Base-by-base conservation (phyloP, 176 grass and related monocot genomes). In the Bolboschoenus planiculmis region DNA sequence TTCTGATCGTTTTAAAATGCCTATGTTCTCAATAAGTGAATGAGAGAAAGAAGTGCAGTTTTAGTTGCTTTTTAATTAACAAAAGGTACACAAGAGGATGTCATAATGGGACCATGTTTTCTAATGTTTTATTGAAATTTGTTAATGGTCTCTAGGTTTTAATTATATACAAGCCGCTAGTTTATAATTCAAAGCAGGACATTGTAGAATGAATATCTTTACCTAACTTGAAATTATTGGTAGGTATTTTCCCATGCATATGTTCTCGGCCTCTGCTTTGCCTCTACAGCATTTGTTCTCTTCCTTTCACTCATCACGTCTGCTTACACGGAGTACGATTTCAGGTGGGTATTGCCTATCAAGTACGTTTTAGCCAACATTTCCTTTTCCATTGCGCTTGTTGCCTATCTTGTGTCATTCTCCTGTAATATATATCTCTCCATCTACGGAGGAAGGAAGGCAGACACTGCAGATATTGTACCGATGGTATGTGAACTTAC, bases 281-380 rank as follows among this genome's bases (percentile, higher is more conserved):
- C 86, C 14, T 34, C 86, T 4, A 68, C 71, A 0, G 51, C 86
- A 13, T 21, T 87, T 21, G 81, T 87, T 10, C 71, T 78, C 9
- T 87, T 87, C 57, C 35, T 87, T 50, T 87, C 86, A n/a, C 30
- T 87, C 15, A 2, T 83, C 31, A 87, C 56, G 58, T 78, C 70
- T 33, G 33, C 80, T 26, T 87, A 87, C 86, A 84, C 66, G 26
- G 68, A 83, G 81, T n/a, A 21, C 4, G 71, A 87, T 53, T 87
- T 87, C 58, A 64, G 81, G 26, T 56, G 56, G 26, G 35, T 46
- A 10, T 8, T 84, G 20, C 80, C 86, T 4, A 58, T 18, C 4
- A 83, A 83, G 59, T 87, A 68, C 55, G 18, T 83, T 3, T 83
- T 84, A 1, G 81, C 86, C 4, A 77, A 39, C 56, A 36, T 47